These are phyloP conservation scores for Elsinoe fawcettii DNA, from an alignment of 2,329 filamentous ascomycete species.

Conservation along the genomic window DNA sequence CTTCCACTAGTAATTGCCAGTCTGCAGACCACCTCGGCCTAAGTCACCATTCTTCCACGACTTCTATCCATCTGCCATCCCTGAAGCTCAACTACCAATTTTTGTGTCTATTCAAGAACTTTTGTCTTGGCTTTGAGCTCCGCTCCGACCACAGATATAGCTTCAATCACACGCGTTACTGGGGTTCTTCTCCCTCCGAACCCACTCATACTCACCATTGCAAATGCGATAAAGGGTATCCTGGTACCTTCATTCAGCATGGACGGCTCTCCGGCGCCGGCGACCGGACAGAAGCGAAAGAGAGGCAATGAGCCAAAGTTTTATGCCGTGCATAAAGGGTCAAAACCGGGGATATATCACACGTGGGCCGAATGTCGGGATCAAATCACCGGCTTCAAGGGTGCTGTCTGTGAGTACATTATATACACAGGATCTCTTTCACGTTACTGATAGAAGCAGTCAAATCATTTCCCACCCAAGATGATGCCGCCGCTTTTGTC, in stretches of 20 bases:
- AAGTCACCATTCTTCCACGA: too few relatives aligned
- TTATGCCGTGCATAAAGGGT: constrained; percentile 56
- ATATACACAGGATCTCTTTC: background rate
- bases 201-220: background rate
- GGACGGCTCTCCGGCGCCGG: constrained; percentile 7
- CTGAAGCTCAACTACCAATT: background rate
- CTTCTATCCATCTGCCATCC: too few relatives aligned
- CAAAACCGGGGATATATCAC: constrained; percentile 55
- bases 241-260: background rate
- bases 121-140: constrained; percentile 16
- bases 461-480: constrained; percentile 66
- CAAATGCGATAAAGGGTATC: background rate
- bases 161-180: background rate
- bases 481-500: constrained; percentile 73
- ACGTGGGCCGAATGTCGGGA: constrained; percentile 55
- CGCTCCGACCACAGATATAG: background rate
- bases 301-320: constrained; percentile 40
- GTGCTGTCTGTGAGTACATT: constrained; percentile 30
- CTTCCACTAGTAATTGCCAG: background rate
- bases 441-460: constrained; percentile 43
- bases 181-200: background rate
- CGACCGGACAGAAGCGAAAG: constrained; percentile 9
- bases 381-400: constrained; percentile 54
- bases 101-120: background rate
- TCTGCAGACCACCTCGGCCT: too few relatives aligned